These are phyloP conservation scores for Micromonas pusilla DNA, from an alignment of 139 green algal species.

Conservation along the genomic window DNA sequence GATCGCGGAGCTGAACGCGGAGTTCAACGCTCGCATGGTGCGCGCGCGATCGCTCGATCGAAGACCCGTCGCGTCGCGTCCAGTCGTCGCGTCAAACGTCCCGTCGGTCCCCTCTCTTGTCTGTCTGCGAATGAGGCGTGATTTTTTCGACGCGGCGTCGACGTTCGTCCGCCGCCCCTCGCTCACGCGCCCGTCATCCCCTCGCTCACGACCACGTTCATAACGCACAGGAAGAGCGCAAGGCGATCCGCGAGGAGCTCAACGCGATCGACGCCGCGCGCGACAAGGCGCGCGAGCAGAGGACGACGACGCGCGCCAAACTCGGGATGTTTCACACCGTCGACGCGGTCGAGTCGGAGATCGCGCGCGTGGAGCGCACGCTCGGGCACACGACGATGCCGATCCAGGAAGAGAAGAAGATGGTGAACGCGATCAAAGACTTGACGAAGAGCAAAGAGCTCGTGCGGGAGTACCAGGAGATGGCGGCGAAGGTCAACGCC, in stretches of 20 bases:
- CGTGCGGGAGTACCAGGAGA: constrained; percentile 47
- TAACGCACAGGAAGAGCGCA: constrained; percentile 5
- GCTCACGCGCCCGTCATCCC: neutral
- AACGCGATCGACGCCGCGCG: constrained; percentile 36
- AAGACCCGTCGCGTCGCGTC: too few relatives aligned
- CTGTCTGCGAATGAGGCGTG: too few relatives aligned
- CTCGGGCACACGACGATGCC: constrained; percentile 48
- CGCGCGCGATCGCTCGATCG: constrained; percentile 21
- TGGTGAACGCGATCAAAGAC: constrained; percentile 49
- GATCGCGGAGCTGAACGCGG: constrained; percentile 22
- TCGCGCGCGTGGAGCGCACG: constrained; percentile 44
- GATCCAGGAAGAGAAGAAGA: constrained; percentile 53
- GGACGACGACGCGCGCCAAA: neutral
- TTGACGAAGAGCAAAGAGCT: constrained; percentile 44
- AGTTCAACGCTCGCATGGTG: constrained; percentile 34
- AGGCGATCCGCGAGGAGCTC: constrained; percentile 42
- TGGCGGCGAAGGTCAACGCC: constrained; percentile 41
- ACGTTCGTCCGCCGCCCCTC: neutral
- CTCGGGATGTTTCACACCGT: constrained; percentile 10
- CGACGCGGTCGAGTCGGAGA: constrained; percentile 54
- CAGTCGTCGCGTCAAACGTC: too few relatives aligned
- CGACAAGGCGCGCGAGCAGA: constrained; percentile 15
- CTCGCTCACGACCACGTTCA: neutral
- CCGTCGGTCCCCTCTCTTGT: too few relatives aligned
- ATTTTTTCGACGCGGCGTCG: neutral